Base-by-base conservation (phyloP, 257 asterid genomes). In the Nicotiana sylvestris region DNA sequence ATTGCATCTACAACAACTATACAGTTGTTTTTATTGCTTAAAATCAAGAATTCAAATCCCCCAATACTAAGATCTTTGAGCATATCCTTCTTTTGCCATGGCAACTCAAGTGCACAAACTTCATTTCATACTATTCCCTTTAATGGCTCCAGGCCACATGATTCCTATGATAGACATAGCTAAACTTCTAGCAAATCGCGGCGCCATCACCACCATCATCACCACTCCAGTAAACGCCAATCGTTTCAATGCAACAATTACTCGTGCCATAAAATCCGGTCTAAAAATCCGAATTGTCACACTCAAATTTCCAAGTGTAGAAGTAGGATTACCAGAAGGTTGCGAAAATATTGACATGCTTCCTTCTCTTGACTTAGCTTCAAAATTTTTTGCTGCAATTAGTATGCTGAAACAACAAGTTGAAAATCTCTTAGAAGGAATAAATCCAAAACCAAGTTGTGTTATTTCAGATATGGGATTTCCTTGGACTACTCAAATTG, bases 151-250 rank as follows among this genome's bases (percentile, higher is more conserved):
- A 5, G 93, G 93, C 55, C 93, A 89, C 85, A 85, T 83, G 81
- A 90, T 81, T 61, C 92, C 93, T 49, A 84, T 90, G 85, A 81
- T 84, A 39, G 92, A 90, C 88, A 87, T 87, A 35, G 92, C 92
- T 43, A 84, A 85, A 46, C 32, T 87, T 15, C 85, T 90, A 27
- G 90, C 92, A 2, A 74, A 25, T 1, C 82, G 84, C 30, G 81
- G 88, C 18, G 85, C 72, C 15, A 72, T 61, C 56, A 81, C 86
- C 61, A 88, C 88, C 8, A 81, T 89, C 49, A 77, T 90, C 88
- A 85, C 90, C 85, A 90, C 93, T 0, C 91, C 92, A 13, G 64
- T 30, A 0, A 89, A 91, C 65, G 90, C 83, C 39, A 51, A 33
- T 53, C 85, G 92, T 9, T 30, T 87, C 53, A 64, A 60, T 3